Conservation (phyloP, 1,284 basidiomycete genomes). For the Earliella scabrosa region DNA sequence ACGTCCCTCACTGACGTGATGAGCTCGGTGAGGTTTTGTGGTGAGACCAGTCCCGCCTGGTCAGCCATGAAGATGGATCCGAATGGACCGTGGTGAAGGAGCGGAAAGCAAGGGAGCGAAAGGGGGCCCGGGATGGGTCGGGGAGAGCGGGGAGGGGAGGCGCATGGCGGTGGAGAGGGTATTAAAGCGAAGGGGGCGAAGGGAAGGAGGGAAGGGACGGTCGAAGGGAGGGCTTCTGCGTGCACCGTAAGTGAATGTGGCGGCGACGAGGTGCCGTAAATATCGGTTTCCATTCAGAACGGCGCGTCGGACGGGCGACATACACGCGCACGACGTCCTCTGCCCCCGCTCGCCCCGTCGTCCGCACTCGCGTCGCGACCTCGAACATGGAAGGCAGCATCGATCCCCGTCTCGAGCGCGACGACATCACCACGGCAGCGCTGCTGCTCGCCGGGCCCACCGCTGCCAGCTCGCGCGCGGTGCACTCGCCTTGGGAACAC, state of each 20-base stretch:
- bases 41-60: neutral
- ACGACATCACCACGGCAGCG: neutral
- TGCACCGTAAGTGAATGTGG: constrained; percentile 3
- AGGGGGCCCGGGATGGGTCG: neutral
- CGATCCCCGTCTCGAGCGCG: neutral
- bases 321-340: neutral
- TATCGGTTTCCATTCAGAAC: neutral
- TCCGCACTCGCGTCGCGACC: neutral
- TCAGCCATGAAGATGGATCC: constrained; percentile 6
- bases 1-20: constrained; percentile 4
- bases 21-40: neutral
- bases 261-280: neutral
- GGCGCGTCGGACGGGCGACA: neutral
- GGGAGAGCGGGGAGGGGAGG: neutral
- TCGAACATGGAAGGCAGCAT: neutral
- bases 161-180: neutral
- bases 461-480: too few species aligned
- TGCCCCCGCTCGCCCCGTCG: neutral
- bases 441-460: neutral
- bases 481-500: constrained; percentile 3
- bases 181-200: neutral
- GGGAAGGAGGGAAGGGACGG: constrained; percentile 4
- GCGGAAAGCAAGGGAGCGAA: neutral
- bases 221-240: neutral
- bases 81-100: neutral